Base-by-base conservation (phyloP, 768 basidiomycete genomes). In the Mycena latifolia region DNA sequence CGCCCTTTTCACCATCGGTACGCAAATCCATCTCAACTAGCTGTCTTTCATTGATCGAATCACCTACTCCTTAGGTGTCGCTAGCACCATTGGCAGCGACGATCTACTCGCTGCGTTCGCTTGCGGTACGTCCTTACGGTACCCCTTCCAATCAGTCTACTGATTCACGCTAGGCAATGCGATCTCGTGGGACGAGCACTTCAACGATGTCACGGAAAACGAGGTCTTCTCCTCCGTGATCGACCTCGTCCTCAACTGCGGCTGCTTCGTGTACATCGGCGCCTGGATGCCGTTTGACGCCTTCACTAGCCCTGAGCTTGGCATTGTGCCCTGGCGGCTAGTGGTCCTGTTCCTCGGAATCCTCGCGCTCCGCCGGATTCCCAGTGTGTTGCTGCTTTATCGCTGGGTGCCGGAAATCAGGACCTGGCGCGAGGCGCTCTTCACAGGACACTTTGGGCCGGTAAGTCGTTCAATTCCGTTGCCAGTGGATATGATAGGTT, bases 31-130 rank as follows among this genome's bases (percentile, higher is more conserved):
- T 9, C 11, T 9, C 37, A 17, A 22, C 46, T 10, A 20, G 1
- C 20, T 27, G 5, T 20, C 24, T 25, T 20, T 31, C n/a, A 20
- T 11, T 24, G 14, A 12, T 48, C 5, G 12, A 48, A 20, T n/a
- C n/a, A n/a, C n/a, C n/a, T n/a, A n/a, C n/a, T n/a, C 39, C 17
- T n/a, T 25, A 69, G 67, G 67, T 7, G 77, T 94, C 41, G 89
- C 90, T 7, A 91, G 89, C 51, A 86, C 93, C 0, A 78, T 97
- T 27, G 95, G 94, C 6, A 92, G 85, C 56, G 95, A 97, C 71
- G 95, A 97, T 73, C 85, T 99, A 14, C 79, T 99, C 43, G 96
- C 95, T 2, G 89, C 93, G 0, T 99, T 98, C 74, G 92, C 92
- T 54, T 90, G 89, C 71, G 92, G 92, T 89, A 47, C 28, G 80